Base-by-base conservation (phyloP, 2,329 filamentous ascomycete genomes). In the Lachnellula willkommii region DNA sequence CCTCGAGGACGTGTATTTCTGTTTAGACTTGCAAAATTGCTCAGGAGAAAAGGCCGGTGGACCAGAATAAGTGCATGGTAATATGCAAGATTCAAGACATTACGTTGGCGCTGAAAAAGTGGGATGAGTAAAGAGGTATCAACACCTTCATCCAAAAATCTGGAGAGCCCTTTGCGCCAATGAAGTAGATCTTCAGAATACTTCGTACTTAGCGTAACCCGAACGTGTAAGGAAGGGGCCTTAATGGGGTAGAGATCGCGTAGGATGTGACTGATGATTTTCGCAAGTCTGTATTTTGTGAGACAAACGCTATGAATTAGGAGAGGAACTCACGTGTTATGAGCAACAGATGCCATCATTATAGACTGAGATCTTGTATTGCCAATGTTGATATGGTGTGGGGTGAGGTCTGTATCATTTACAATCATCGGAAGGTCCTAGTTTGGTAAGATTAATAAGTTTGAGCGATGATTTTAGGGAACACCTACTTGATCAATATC, bases 401-500 rank as follows among this genome's bases (percentile, higher is more conserved):
- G 79, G 73, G 56, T 80, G 73, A 53, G 42, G 52, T 64, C 54
- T 5, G 75, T 74, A 56, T 86, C 82, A 53, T 83, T 80, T 6
- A 82, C 73, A 22, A 72, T 69, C 7, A 73, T 71, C 0, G 83
- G 83, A 14, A 83, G 69, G 15, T 82, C 78, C 55, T 63, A 17
- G 5, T 40, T 17, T 17, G 15, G 15, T 17, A 17, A 4, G 1
- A 40, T 32, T 32, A 32, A 32, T 26, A 5, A 9, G n/a, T 2
- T 32, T 32, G 28, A 11, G 8, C 9, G 17, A 51, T 28, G 47
- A 28, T 17, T 26, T 17, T 12, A 5, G 28, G 26, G 14, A 37
- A 20, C 6, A 47, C 43, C 47, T 50, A 61, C 63, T 59, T 85
- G 81, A 58, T 86, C 83, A 50, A 86, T 84, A 53, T 85, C 82